Evolutionary conservation across 441 rosid genomes (phyloP), one percentile per base, ranked within the genome.

Genomic region (Gossypium gossypioides): DNA sequence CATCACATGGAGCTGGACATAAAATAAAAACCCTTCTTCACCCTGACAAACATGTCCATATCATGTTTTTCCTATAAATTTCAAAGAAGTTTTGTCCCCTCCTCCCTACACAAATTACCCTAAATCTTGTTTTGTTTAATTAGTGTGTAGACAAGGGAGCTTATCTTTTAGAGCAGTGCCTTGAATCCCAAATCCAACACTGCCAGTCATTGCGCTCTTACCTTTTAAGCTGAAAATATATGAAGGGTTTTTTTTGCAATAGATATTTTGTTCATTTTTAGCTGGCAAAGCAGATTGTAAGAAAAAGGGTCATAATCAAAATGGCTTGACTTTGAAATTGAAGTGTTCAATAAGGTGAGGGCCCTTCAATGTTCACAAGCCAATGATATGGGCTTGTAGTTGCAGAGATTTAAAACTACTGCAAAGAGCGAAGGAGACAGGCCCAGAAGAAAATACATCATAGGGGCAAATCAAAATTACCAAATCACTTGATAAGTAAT

Each of bases 1-100:
- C 60, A 32, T 75, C 79, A 79, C 79, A 73, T 69, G 77, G 75
- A 34, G 34, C 65, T 73, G 54, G 54, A 79, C 61, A 69, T 60
- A 65, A 70, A 69, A 52, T 24, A 64, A 58, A 6, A 16, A n/a
- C 64, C 50, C 50, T 42, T n/a, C n/a, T 37, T 10, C 22, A 2
- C 8, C 54, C 52, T 76, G 75, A 60, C 68, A 59, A 29, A 60
- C 68, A 52, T 40, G 71, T 73, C 66, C 61, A 66, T 57, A 67
- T 76, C 79, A 77, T 72, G 69, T 71, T 50, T 72, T 65, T 59
- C 37, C 32, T 73, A 42, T 13, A 69, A 52, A 73, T 50, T 69
- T 63, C 22, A 71, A 13, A 22, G 40, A 74, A 58, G 51, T 63
- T 46, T 58, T 58, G 75, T 64, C 16, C 64, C 56, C 64, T 70